Conservation (phyloP, 1,284 basidiomycete genomes). For the Chalciporus sp. region DNA sequence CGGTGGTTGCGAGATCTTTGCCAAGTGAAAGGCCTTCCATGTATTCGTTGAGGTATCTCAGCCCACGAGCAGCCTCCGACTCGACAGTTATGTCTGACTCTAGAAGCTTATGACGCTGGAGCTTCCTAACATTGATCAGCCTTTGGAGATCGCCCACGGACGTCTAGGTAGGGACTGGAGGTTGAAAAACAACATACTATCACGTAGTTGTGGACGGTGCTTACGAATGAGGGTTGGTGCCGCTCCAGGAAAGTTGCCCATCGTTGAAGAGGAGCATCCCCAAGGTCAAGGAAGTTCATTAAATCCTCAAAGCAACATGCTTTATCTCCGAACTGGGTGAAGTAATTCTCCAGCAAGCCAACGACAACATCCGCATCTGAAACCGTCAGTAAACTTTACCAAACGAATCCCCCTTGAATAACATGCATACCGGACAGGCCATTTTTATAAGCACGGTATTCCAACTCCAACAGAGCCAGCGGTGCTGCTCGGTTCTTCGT, state of each 20-base stretch:
- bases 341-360: slow-evolving; percentile 63
- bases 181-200: slow-evolving; percentile 14
- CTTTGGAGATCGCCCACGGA: slow-evolving; percentile 53
- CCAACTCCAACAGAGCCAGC: slow-evolving; percentile 73
- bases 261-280: slow-evolving; percentile 45
- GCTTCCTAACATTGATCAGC: slow-evolving; percentile 72
- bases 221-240: slow-evolving; percentile 51
- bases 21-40: slow-evolving; percentile 68
- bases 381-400: slow-evolving; percentile 10
- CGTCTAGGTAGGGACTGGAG: slow-evolving; percentile 38
- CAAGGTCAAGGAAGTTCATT: slow-evolving; percentile 59
- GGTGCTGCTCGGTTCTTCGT: slow-evolving; percentile 69
- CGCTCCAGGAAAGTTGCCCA: slow-evolving; percentile 62
- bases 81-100: slow-evolving; percentile 52
- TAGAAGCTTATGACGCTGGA: slow-evolving; percentile 61
- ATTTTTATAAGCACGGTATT: slow-evolving; percentile 54
- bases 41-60: slow-evolving; percentile 61
- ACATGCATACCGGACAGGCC: slow-evolving; percentile 46
- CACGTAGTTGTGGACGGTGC: slow-evolving; percentile 27
- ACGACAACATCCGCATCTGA: slow-evolving; percentile 49
- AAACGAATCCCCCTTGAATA: neutral
- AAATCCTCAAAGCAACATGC: slow-evolving; percentile 87
- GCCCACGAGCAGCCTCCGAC: slow-evolving; percentile 53
- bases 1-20: slow-evolving; percentile 65
- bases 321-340: slow-evolving; percentile 75